Conservation (phyloP, 108 stramenopile species). For the Nannochloropsis granulata region DNA sequence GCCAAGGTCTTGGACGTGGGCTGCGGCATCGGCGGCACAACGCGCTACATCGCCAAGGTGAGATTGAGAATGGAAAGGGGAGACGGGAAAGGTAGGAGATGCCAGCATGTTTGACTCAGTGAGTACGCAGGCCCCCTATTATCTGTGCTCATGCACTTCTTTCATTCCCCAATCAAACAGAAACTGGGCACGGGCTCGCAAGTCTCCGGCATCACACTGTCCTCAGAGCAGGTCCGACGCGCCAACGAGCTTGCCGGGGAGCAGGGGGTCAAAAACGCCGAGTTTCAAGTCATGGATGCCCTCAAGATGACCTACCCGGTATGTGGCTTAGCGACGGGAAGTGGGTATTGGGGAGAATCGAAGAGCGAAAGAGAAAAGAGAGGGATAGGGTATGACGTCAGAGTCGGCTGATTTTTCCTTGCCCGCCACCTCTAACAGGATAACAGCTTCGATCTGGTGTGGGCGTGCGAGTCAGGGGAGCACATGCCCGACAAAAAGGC, state of each 20-base stretch:
- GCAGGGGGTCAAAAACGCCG: slow-evolving; percentile 55
- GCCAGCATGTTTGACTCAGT: too few relatives aligned
- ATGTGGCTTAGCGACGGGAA: not conserved
- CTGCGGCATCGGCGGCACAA: slow-evolving; percentile 90
- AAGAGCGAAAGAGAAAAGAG: too few relatives aligned
- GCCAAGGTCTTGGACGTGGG: slow-evolving; percentile 82
- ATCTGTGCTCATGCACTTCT: not conserved
- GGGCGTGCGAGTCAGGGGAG: slow-evolving; percentile 93
- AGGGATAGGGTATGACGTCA: too few relatives aligned
- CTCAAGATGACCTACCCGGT: slow-evolving; percentile 72
- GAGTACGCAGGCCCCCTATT: not conserved
- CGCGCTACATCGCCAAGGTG: slow-evolving; percentile 65
- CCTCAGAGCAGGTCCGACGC: slow-evolving; percentile 69
- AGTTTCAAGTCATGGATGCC: slow-evolving; percentile 84
- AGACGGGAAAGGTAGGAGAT: too few relatives aligned
- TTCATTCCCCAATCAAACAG: not conserved
- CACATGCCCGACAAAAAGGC: slow-evolving; percentile 95
- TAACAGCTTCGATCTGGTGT: slow-evolving; percentile 85
- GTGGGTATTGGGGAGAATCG: too few relatives aligned
- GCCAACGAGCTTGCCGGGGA: slow-evolving; percentile 73
- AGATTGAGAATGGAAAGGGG: not conserved
- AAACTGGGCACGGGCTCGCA: slow-evolving; percentile 1
- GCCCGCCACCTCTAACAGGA: slow-evolving; percentile 18
- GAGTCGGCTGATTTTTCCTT: too few relatives aligned
- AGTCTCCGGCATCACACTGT: slow-evolving; percentile 83